Evolutionary conservation across 257 asterid genomes (phyloP).

Genomic region (Petunia axillaris): DNA sequence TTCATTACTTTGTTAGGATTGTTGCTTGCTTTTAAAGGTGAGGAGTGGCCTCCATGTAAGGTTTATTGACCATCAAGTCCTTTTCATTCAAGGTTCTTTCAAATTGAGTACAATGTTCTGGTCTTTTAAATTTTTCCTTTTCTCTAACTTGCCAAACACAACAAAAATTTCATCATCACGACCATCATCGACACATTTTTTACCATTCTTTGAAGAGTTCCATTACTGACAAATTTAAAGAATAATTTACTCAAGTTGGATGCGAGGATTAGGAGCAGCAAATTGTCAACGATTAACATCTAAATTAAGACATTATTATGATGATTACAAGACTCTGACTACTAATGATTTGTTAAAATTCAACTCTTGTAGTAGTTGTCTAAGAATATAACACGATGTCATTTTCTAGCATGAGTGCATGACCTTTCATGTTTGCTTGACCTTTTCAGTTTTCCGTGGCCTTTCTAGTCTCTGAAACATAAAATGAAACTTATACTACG

Average conservation of each 20-base stretch:
- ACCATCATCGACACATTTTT: slow-evolving; percentile 13
- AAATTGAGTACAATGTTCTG: not conserved
- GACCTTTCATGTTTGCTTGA: slow-evolving; percentile 20
- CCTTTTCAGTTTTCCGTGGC: not conserved
- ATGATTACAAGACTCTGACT: not conserved
- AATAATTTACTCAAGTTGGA: slow-evolving; percentile 11
- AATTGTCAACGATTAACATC: not conserved
- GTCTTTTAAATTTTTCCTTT: not conserved
- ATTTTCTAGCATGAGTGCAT: slow-evolving; percentile 18
- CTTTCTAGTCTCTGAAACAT: not conserved
- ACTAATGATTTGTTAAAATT: not conserved
- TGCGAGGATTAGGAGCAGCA: slow-evolving; percentile 3
- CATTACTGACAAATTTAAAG: not conserved
- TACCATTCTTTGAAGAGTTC: not conserved
- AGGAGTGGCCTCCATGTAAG: not conserved
- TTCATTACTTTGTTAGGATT: no score
- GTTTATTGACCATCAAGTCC: not conserved
- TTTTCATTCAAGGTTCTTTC: not conserved
- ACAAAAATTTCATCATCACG: not conserved
- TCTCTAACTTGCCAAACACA: not conserved
- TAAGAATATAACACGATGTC: slow-evolving; percentile 1
- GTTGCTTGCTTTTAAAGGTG: not conserved
- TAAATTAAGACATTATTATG: not conserved
- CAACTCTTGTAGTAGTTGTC: slow-evolving; percentile 8
- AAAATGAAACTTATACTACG: not conserved